phyloP scores from a whole-genome alignment of 108 stramenopile species.

The Poteriospumella lacustris region DNA sequence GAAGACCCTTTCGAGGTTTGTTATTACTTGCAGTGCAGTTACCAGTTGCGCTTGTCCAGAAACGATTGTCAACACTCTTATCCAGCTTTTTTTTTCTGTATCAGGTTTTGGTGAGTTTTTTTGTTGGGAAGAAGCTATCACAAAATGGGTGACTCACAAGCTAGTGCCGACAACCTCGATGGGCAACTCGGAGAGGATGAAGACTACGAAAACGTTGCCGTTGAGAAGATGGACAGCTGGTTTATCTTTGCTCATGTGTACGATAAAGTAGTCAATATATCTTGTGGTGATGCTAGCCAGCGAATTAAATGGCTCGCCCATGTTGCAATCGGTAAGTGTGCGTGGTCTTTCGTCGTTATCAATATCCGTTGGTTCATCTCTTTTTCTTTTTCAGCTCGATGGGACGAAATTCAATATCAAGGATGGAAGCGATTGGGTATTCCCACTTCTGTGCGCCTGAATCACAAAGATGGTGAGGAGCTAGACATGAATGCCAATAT shows the following conservation, averaged over 20 bases:
- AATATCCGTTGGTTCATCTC: neutral
- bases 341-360: neutral
- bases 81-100: too few species aligned
- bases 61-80: too few species aligned
- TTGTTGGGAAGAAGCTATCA: too few species aligned
- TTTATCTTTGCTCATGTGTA: slow-evolving; percentile 15
- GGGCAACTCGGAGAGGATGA: neutral
- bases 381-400: slow-evolving; percentile 16
- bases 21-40: too few species aligned
- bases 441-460: slow-evolving; percentile 20
- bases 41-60: too few species aligned
- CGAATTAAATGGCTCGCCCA: slow-evolving; percentile 29
- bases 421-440: slow-evolving; percentile 33
- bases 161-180: too few species aligned
- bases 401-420: slow-evolving; percentile 9
- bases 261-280: slow-evolving; percentile 20
- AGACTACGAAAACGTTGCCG: neutral
- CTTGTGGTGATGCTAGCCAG: slow-evolving; percentile 24
- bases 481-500: neutral
- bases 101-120: too few species aligned
- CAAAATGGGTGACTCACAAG: too few species aligned
- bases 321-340: slow-evolving; percentile 22
- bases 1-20: too few species aligned
- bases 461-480: neutral
- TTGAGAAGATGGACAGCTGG: slow-evolving; percentile 14